Base-by-base conservation (phyloP, 495 filamentous ascomycete genomes). In the Aspergillus cavernicola region DNA sequence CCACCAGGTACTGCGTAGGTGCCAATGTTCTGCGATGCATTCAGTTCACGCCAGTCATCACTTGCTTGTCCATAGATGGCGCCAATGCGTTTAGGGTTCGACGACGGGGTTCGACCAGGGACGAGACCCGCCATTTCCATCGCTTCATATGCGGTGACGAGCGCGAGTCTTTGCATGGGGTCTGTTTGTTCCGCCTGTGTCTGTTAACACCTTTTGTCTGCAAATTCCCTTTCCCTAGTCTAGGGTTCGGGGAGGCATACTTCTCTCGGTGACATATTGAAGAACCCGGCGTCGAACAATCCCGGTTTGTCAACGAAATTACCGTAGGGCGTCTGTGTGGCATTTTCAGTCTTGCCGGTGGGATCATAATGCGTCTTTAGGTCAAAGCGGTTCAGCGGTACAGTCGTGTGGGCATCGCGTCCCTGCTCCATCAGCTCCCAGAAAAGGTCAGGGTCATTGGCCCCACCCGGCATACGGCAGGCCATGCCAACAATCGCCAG, bases 401-500 rank as follows among this genome's bases (percentile, higher is more conserved):
- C 62, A 38, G 42, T 57, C 6, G 41, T 56, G 19, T 68, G 63
- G 3, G 69, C 62, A 55, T 80, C 74, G 0, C 60, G 59, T 0
- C 74, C 73, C 3, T 70, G 41, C 19, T 72, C 57, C 4, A 80
- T 37, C 0, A 73, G 16, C 1, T 72, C 47, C 77, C 77, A 80
- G 49, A 74, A 56, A 13, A 35, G 29, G 3, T 56, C 47, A 4
- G 46, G 41, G 12, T 35, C 26, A 19, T 59, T 42, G 12, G 44
- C 46, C 0, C 50, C 52, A 10, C 64, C 69, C 0, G 83, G 81
- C 59, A 85, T 76, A 12, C 80, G 76, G 53, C 80, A 81, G 19
- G 76, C 74, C 68, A 85, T 74, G 35, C 83, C 81, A 47, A 85
- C 66, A 31, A 86, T 72, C 15, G 82, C 83, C 45, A 85, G 29